Base-by-base conservation (phyloP, 1,284 basidiomycete genomes). In the Chondrostereum purpureum region DNA sequence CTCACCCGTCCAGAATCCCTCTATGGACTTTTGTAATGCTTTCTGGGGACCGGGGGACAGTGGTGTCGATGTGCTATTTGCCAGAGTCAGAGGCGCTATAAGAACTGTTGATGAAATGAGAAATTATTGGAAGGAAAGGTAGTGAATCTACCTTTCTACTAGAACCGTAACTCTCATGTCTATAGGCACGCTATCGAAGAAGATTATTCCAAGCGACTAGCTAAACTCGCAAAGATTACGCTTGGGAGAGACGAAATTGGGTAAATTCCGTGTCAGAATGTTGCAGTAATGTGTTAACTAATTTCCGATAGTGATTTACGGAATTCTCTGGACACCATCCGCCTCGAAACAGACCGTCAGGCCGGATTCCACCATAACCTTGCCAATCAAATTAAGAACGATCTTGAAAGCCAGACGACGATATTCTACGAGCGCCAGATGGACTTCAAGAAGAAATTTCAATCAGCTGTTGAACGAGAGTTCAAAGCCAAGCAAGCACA, bases 221-320 rank as follows among this genome's bases (percentile, higher is more conserved):
- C 77, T 17, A 93, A 90, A 64, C 72, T 99, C 18, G 76, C 92
- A 21, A 95, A 91, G 65, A 61, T 73, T 48, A 58, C 78, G 1
- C 67, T 97, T 17, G 93, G 94, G 18, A 77, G 75, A 55, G 91
- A 95, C 63, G 95, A 99, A 68, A 90, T 94, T 50, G 94, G 92
- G 85, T 90, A 57, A 55, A 82, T 73, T 39, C 27, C 27, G 18
- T 16, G 13, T 19, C 20, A 20, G n/a, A n/a, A 19, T 16, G 8
- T 8, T 17, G n/a, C n/a, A 19, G 22, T 39, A 19, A 39, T 39
- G 23, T 48, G 12, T 38, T 37, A 19, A 44, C 45, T 14, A 45
- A 37, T 42, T 39, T 41, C 49, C 52, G 47, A 49, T 60, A 91
- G 92, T 23, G 88, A 93, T 46, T 70, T 95, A 19, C 81, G 86